phyloP scores from a whole-genome alignment of 805 yeast genomes.

The Priceomyces castillae region DNA sequence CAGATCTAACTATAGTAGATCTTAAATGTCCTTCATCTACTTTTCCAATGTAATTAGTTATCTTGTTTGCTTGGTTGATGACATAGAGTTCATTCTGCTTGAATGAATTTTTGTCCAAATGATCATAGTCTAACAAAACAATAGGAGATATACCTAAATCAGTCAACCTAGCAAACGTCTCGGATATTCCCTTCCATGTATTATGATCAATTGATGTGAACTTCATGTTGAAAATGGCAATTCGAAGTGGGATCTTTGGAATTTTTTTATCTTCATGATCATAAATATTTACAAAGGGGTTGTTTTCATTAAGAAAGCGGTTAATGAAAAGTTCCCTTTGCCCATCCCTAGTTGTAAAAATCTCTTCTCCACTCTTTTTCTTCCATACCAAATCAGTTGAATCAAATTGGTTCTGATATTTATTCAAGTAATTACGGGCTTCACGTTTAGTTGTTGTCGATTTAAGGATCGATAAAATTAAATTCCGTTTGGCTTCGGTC shows the following conservation, averaged over 20 bases:
- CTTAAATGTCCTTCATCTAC: constrained; percentile 22
- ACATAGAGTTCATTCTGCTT: constrained; percentile 30
- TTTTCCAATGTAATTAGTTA: constrained; percentile 23
- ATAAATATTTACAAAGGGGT: constrained; percentile 34
- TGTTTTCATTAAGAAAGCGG: constrained; percentile 29
- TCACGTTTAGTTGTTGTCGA: constrained; percentile 94
- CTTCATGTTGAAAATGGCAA: constrained; percentile 57
- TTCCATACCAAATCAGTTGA: constrained; percentile 17
- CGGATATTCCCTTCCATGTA: constrained; percentile 48
- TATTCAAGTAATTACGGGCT: constrained; percentile 73
- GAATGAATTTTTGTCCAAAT: constrained; percentile 23
- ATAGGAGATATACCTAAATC: constrained; percentile 75
- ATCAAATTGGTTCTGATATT: constrained; percentile 54
- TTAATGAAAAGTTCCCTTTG: constrained; percentile 34
- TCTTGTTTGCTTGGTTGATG: constrained; percentile 30
- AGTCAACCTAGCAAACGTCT: constrained; percentile 53
- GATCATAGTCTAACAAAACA: constrained; percentile 53
- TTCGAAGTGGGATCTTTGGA: constrained; percentile 43
- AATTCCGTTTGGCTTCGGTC: constrained; percentile 57
- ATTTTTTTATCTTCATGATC: constrained; percentile 30
- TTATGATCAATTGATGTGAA: constrained; percentile 30
- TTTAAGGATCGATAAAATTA: constrained; percentile 79
- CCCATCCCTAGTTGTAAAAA: constrained; percentile 15
- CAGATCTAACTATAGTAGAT: constrained; percentile 25
- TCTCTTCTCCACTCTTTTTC: constrained; percentile 19